These are phyloP conservation scores for Metschnikowia koreensis DNA, from an alignment of 805 yeast genomes.

Conservation along the genomic window DNA sequence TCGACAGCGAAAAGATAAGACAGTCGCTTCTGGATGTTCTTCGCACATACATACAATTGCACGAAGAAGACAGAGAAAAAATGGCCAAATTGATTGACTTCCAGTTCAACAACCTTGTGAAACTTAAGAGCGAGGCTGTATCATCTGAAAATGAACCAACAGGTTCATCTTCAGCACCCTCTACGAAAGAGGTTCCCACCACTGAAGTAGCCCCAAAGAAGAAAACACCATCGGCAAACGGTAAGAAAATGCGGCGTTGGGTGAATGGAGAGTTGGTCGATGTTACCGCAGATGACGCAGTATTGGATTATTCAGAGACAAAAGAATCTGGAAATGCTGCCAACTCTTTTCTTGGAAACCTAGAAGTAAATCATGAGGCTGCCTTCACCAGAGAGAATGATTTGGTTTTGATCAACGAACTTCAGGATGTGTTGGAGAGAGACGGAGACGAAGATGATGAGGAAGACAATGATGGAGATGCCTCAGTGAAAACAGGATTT, in stretches of 20 bases:
- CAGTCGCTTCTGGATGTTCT: constrained; percentile 31
- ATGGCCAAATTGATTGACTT: constrained; percentile 35
- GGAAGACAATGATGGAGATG: constrained; percentile 11
- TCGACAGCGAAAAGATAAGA: constrained; percentile 38
- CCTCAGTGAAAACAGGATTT: constrained; percentile 21
- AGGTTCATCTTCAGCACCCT: neutral
- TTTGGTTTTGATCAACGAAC: constrained; percentile 40
- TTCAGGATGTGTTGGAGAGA: constrained; percentile 35
- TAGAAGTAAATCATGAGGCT: constrained; percentile 23
- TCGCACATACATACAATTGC: constrained; percentile 31
- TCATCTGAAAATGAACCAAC: neutral
- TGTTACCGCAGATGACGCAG: constrained; percentile 17
- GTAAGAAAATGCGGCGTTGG: constrained; percentile 44
- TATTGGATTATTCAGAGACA: constrained; percentile 34
- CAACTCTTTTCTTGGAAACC: neutral
- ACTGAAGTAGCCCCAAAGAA: constrained; percentile 3
- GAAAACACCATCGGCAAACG: constrained; percentile 8
- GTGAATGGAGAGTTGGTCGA: constrained; percentile 39
- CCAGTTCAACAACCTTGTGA: constrained; percentile 39
- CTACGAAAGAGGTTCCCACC: neutral
- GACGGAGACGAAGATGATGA: constrained; percentile 32
- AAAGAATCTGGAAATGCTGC: neutral
- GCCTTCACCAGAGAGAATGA: constrained; percentile 39
- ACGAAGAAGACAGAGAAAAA: constrained; percentile 27
- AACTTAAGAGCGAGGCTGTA: constrained; percentile 21